A percentile compares a stretch with the other conserved stretches of the same genome.
phyloP scores from a whole-genome alignment of 768 basidiomycete genomes.

The Phlebiopsis gigantea region DNA sequence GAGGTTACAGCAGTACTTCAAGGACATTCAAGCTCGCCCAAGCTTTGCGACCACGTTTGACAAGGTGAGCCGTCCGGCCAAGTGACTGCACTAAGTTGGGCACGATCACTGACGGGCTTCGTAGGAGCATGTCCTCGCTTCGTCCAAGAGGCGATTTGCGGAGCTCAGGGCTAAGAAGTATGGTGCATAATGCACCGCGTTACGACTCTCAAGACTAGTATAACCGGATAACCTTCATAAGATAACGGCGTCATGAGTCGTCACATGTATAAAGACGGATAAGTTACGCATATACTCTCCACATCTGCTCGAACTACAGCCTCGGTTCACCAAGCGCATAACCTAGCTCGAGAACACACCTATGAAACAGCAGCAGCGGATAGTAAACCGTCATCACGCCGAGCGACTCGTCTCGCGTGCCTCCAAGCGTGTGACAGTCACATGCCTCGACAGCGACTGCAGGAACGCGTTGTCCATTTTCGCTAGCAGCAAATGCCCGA shows the following conservation, averaged over 20 bases:
- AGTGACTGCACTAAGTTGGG: too few relatives aligned
- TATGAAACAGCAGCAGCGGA: too few relatives aligned
- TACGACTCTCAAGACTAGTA: too few relatives aligned
- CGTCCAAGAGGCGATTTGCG: constrained; percentile 17
- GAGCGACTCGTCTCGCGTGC: not conserved
- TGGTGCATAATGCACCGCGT: not conserved
- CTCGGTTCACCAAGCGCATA: not conserved
- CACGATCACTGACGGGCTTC: not conserved
- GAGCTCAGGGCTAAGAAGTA: constrained; percentile 13
- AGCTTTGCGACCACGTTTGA: constrained; percentile 54
- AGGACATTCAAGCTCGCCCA: constrained; percentile 42
- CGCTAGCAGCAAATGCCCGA: not conserved
- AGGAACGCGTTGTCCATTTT: not conserved
- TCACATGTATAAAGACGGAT: not conserved
- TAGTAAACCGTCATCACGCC: too few relatives aligned
- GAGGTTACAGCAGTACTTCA: constrained; percentile 44
- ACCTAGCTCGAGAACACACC: not conserved
- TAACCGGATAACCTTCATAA: not conserved
- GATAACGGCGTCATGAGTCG: not conserved
- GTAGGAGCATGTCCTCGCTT: constrained; percentile 19
- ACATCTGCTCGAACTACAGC: not conserved
- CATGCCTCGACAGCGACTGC: not conserved
- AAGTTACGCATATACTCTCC: not conserved
- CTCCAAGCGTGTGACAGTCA: not conserved
- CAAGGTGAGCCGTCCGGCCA: constrained; percentile 41